These are phyloP conservation scores for Mallotus japonicus DNA, from an alignment of 441 rosid genomes.

Conservation along the genomic window DNA sequence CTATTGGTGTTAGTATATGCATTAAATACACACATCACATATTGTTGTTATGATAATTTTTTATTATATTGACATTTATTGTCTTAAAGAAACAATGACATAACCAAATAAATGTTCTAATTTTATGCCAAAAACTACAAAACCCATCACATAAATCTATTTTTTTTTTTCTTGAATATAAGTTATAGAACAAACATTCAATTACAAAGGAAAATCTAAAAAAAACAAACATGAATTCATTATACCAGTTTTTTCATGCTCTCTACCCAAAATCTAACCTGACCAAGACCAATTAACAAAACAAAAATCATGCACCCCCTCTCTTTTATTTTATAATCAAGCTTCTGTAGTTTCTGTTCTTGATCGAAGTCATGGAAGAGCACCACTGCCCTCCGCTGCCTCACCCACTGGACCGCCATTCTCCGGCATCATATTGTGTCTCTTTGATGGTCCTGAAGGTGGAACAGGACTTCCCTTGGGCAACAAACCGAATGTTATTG, in stretches of 20 bases:
- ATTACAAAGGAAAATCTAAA: neutral
- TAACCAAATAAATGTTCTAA: neutral
- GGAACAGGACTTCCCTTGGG: conserved; percentile 32
- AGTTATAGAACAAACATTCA: neutral
- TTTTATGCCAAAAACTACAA: neutral
- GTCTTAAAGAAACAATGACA: neutral
- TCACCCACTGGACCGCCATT: neutral
- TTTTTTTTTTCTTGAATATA: neutral
- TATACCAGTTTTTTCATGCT: no score
- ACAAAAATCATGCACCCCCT: neutral
- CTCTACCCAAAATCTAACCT: no score
- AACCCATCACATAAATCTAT: neutral
- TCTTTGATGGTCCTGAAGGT: conserved; percentile 52
- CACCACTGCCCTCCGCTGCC: neutral
- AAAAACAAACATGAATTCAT: neutral
- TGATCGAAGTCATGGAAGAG: conserved; percentile 2
- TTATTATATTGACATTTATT: neutral
- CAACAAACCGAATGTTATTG: neutral
- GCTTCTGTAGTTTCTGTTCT: no score
- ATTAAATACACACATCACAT: neutral
- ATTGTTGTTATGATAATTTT: conserved; percentile 9
- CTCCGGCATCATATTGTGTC: conserved; percentile 30
- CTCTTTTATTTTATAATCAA: neutral
- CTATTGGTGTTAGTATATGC: neutral
- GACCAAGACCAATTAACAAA: neutral